phyloP scores from a whole-genome alignment of 1,284 basidiomycete genomes.

The Cutaneotrichosporon sp. region DNA sequence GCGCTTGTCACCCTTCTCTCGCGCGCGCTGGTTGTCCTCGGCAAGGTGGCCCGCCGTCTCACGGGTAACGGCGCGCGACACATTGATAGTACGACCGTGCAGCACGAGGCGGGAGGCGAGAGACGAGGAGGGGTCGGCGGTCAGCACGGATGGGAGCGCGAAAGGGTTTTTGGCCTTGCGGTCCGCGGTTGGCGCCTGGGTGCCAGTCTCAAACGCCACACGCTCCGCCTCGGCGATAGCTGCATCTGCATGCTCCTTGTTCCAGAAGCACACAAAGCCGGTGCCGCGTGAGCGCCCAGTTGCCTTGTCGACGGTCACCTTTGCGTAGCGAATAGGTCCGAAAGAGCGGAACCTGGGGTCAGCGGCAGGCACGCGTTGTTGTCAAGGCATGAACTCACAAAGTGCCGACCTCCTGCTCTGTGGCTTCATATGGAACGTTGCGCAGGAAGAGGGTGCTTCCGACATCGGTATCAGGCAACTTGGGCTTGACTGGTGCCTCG shows the following conservation, averaged over 20 bases:
- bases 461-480: constrained; percentile 69
- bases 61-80: constrained; percentile 82
- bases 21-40: constrained; percentile 73
- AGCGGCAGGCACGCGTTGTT: background rate
- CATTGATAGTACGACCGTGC: constrained; percentile 87
- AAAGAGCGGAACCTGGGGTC: constrained; percentile 65
- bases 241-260: constrained; percentile 79
- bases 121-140: constrained; percentile 88
- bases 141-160: constrained; percentile 76
- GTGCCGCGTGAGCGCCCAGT: constrained; percentile 87
- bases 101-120: constrained; percentile 78
- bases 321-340: constrained; percentile 87
- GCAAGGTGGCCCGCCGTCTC: constrained; percentile 80
- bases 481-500: constrained; percentile 62
- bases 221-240: constrained; percentile 76
- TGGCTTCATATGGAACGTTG: constrained; percentile 88
- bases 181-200: constrained; percentile 38
- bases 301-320: constrained; percentile 78
- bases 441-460: constrained; percentile 92
- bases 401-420: constrained; percentile 78
- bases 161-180: constrained; percentile 87
- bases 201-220: constrained; percentile 57
- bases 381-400: constrained; percentile 47
- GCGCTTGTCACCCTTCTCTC: constrained; percentile 89
- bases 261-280: constrained; percentile 98